These are phyloP conservation scores for Nannochloris sp. DNA, from an alignment of 139 green algal genomes.

Conservation along the genomic window DNA sequence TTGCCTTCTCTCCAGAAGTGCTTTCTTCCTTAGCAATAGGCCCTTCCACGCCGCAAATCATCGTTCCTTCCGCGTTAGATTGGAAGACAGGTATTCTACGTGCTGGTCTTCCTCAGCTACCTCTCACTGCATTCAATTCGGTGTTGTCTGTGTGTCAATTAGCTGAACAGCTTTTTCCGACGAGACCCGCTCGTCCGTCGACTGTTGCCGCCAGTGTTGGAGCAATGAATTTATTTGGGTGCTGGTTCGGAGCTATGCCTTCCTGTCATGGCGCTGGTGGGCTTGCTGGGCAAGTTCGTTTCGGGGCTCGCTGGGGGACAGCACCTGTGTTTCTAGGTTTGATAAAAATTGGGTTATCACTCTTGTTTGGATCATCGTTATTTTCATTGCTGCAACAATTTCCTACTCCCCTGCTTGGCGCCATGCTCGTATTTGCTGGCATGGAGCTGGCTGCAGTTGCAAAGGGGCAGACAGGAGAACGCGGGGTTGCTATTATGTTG, in stretches of 20 bases:
- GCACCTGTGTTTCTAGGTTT: constrained; percentile 63
- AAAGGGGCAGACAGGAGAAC: constrained; percentile 14
- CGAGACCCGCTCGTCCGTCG: constrained; percentile 6
- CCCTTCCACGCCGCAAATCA: constrained; percentile 14
- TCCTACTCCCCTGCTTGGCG: constrained; percentile 46
- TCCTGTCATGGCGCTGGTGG: constrained; percentile 72
- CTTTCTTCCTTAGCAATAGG: constrained; percentile 35
- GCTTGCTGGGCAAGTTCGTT: constrained; percentile 65
- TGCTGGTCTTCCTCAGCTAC: constrained; percentile 38
- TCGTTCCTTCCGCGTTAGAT: constrained; percentile 18
- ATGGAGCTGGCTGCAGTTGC: constrained; percentile 48
- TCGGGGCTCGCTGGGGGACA: constrained; percentile 55
- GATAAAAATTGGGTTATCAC: constrained; percentile 54
- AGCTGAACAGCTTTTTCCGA: constrained; percentile 50
- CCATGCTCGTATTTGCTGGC: constrained; percentile 52
- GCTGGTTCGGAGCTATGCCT: constrained; percentile 72
- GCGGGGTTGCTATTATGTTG: constrained; percentile 48
- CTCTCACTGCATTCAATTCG: constrained; percentile 66
- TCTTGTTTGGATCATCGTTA: constrained; percentile 60
- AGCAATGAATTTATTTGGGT: constrained; percentile 60
- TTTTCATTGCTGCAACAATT: constrained; percentile 49
- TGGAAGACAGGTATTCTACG: constrained; percentile 23
- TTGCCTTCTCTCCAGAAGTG: constrained; percentile 23
- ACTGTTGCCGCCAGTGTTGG: constrained; percentile 55
- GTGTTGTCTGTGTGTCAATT: constrained; percentile 70